Evolutionary conservation across 805 yeast genomes (phyloP), one percentile per base, ranked within the genome.

Genomic region (Kluyveromyces aestuarii): DNA sequence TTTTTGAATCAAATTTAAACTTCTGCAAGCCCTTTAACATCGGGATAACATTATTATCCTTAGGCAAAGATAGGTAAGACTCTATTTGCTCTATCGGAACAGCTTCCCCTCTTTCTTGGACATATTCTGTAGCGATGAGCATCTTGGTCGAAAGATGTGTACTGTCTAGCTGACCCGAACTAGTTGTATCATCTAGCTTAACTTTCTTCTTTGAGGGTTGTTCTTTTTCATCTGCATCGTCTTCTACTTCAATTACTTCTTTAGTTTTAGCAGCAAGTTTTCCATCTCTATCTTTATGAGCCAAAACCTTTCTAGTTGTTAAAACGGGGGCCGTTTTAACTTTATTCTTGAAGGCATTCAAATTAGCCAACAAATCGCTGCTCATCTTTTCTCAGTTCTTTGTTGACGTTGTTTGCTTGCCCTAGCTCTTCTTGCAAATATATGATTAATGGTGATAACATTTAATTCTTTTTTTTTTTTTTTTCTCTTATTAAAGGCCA

Each of bases 121-220:
- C 81, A 62, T 81, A 86, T 62, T 93, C 98, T 17, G 93, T 93
- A 1, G 98, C 97, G 62, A 89, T 79, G 60, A 87, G 82, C 47
- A 93, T 73, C 63, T 88, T 87, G 4, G 97, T 90, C 5, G 96
- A 86, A 49, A 84, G 75, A 63, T 87, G 95, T 10, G 52, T 50
- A 21, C 45, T 43, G 14, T 43, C 45, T 55, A 86, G 54, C 27
- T 43, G 39, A 1, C 63, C 62, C 6, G 55, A 40, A 6, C 73
- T 72, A 35, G 43, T 38, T 7, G 30, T 19, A 18, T 46, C 44
- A 17, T 19, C 37, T 14, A 27, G 16, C 48, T 66, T 58, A 10
- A 59, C 62, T 47, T 59, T 61, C 47, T 63, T 64, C 35, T 55
- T 55, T 13, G 60, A 58, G 2, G 66, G 61, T 42, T 46, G 53